Base-by-base conservation (phyloP, 495 filamentous ascomycete genomes). In the Aspergillus ellipticus region DNA sequence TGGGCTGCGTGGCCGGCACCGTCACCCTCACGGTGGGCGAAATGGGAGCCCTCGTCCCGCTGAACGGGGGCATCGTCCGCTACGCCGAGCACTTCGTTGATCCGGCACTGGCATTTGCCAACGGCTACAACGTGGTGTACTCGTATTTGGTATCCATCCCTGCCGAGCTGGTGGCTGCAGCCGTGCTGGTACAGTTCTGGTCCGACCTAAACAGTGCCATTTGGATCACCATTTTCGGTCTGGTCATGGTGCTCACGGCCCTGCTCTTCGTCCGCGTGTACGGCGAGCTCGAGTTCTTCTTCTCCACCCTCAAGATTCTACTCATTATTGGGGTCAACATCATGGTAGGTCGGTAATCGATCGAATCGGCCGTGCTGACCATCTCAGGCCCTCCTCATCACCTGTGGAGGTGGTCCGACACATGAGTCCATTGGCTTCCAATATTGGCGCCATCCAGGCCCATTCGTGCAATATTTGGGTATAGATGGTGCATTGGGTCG, bases 21-120 rank as follows among this genome's bases (percentile, higher is more conserved):
- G 80, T 72, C 53, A 75, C 78, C 68, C 63, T 67, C 29, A 67
- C 61, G 6, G 59, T 72, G 22, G 85, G 84, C 29, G 87, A 90
- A 66, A 85, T 90, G 79, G 80, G 83, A 6, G 84, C 86, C n/a
- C 88, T 81, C 60, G 78, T 89, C n/a, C 88, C 88, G 10, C 77
- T 86, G n/a, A 78, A 85, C 6, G 87, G 88, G 47, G 79, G 83
- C 8, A 86, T 89, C 60, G 82, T 85, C 17, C 74, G 84, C 48
- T 89, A 85, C 66, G 83, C 83, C 29, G 78, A 82, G 20, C 76
- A 84, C 41, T 89, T 88, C 39, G 78, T 86, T 42, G 85, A 89
- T 58, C 77, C 79, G 37, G 82, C 83, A 49, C 67, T 90, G 52
- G 85, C 86, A 33, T 89, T 89, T 60, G 83, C 86, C 15, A 81